Base-by-base conservation (phyloP, 495 filamentous ascomycete species). In the Daldinia vernicosa region DNA sequence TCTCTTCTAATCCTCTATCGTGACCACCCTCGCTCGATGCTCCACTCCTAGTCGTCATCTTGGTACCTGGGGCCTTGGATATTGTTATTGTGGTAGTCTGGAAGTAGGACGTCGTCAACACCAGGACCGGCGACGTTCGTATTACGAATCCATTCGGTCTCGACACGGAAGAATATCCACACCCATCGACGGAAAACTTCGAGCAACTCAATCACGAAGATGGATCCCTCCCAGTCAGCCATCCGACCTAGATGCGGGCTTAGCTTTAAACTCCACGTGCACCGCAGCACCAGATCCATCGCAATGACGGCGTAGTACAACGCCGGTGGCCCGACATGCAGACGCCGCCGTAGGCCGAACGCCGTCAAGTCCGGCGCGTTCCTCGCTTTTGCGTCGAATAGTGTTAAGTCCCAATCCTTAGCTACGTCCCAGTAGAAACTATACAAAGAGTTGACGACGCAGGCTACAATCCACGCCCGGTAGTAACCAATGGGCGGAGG, bases 351-450 rank as follows among this genome's bases (percentile, higher is more conserved):
- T 27, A 99, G 81, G 2, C 93, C 95, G 68, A 86, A 97, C 1
- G 93, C 89, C 28, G 63, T 67, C 0, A 67, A 84, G 8, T 90
- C 87, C 6, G 82, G 84, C 32, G 85, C 82, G 58, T 80, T 80
- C 32, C 86, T 82, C 35, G 82, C 81, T 24, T 69, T 66, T 2
- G 66, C 59, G 6, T 84, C 78, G 72, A 98, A 92, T n/a, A 98
- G 85, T 0, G 89, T 91, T 43, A 99, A 84, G 72, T 98, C 95
- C 95, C 95, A 99, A 83, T 99, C 95, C 82, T 92, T 94, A 50
- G 93, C 87, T 22, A 98, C 89, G 77, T 99, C 95, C 95, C 95
- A 99, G 84, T 95, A 99, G 85, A 98, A 98, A 35, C 92, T 94
- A 80, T 97, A 99, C 63, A 89, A 82, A 11, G 91, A 93, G 75